A percentile compares a stretch with the other conserved stretches of the same genome.
phyloP scores from a whole-genome alignment of 148 eudicot species.

The Fagopyrum esculentum region DNA sequence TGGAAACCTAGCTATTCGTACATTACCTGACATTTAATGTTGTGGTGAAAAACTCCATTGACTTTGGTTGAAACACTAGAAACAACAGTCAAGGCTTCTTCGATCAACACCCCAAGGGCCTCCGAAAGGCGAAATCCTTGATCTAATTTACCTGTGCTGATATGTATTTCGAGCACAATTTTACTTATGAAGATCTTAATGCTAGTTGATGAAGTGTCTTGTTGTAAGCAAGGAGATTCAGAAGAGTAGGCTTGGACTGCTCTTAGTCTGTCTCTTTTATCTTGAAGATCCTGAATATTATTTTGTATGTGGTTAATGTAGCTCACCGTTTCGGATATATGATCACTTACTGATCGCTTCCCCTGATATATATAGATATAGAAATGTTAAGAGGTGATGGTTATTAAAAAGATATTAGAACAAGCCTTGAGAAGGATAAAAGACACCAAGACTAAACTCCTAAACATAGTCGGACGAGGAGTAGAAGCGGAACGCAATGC shows the following conservation, averaged over 20 bases:
- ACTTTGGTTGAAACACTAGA: constrained; percentile 29
- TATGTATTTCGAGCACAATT: constrained; percentile 26
- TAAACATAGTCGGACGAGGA: too few relatives aligned
- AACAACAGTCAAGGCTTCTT: constrained; percentile 26
- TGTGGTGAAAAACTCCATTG: constrained; percentile 22
- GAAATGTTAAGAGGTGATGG: too few relatives aligned
- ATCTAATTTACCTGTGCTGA: constrained; percentile 14
- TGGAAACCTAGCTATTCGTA: background rate
- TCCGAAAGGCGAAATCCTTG: constrained; percentile 21
- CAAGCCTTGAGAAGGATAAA: too few relatives aligned
- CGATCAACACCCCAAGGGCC: constrained; percentile 24
- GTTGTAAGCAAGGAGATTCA: background rate
- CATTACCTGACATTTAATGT: constrained; percentile 33
- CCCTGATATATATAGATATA: background rate
- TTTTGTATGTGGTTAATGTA: constrained; percentile 4
- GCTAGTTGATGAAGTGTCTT: background rate
- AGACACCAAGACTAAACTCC: too few relatives aligned
- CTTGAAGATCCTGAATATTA: background rate
- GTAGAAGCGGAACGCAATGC: too few relatives aligned
- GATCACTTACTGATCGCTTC: constrained; percentile 5
- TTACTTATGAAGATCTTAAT: background rate
- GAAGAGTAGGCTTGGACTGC: background rate
- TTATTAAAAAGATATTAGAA: too few relatives aligned
- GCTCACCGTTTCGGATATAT: background rate
- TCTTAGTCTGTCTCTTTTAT: background rate